Base-by-base conservation (phyloP, 2,329 filamentous ascomycete species). In the Fusarium globosum region DNA sequence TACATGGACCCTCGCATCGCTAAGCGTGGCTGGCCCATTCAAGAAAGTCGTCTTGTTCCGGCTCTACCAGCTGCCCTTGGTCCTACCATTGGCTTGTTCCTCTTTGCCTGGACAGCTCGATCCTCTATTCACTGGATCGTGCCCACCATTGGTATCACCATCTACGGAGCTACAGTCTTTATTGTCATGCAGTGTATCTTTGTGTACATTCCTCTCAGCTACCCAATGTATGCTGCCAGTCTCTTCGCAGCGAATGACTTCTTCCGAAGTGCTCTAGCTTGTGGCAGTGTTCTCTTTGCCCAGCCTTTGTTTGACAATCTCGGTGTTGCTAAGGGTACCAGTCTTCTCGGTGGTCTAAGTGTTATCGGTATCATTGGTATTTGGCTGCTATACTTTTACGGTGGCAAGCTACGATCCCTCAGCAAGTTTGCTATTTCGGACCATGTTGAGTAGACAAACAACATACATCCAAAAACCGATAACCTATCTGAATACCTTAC, bases 161-260 rank as follows among this genome's bases (percentile, higher is more conserved):
- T 90, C 59, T 90, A 89, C 79, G 85, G 83, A 42, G 85, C 82
- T 16, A 82, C 81, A 6, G 86, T 86, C 38, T 90, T 89, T 75
- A 75, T 89, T 65, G 82, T 90, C 61, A 86, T 90, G 82, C 88
- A 90, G 79, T 88, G 86, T 80, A 86, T 90, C 79, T 90, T 90
- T 76, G 83, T 89, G 71, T 90, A 90, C 80, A 85, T 90, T 21
- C 87, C 88, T 2, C 81, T 89, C 26, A 84, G 82, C 58, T 90
- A 90, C 74, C 88, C 88, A 9, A 81, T 83, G 72, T 89, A 90
- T 76, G 88, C 88, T 1, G 88, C 89, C 42, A 87, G 84, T 55
- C 81, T 91, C 28, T 90, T 91, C 76, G 89, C 89, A 2, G 88
- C 85, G 11, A 91, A 90, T 76, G 89, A 90, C 81, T 88, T 90